Evolutionary conservation across 129 eudicot genomes (phyloP).

Genomic region (Centrapalus pauciflorus): DNA sequence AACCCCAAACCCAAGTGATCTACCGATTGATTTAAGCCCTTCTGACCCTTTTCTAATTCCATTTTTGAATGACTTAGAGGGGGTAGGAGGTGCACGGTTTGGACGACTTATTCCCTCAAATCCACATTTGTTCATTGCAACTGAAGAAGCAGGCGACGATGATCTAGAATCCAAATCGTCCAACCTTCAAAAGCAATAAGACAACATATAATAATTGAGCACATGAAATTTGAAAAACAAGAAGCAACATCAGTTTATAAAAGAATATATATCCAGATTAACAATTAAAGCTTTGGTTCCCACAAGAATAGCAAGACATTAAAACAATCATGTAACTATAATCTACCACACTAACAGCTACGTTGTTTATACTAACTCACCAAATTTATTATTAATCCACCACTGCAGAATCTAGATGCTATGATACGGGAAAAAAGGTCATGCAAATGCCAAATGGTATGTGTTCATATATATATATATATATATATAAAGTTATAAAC

Average conservation of each 20-base stretch:
- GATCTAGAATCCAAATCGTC: conserved; percentile 70
- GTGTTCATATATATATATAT: too few species aligned
- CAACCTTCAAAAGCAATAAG: conserved; percentile 46
- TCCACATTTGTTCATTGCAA: conserved; percentile 57
- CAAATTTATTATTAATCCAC: background rate
- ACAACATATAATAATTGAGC: background rate
- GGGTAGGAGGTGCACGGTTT: conserved; percentile 33
- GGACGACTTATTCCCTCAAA: conserved; percentile 55
- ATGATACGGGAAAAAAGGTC: background rate
- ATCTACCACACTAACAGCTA: background rate
- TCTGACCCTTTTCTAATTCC: conserved; percentile 75
- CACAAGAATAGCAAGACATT: conserved; percentile 3
- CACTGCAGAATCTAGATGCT: background rate
- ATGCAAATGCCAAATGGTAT: too few species aligned
- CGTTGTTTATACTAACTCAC: background rate
- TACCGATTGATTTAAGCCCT: conserved; percentile 77
- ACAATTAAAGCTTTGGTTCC: background rate
- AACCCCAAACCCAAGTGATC: conserved; percentile 73
- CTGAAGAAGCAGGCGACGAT: conserved; percentile 53
- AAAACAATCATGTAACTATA: background rate
- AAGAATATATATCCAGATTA: background rate
- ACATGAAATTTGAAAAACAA: background rate
- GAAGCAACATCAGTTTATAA: background rate
- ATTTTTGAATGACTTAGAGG: conserved; percentile 68
- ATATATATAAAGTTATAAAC: too few species aligned